Evolutionary conservation across 257 asterid genomes (phyloP).

Genomic region (Ocimum tenuiflorum): DNA sequence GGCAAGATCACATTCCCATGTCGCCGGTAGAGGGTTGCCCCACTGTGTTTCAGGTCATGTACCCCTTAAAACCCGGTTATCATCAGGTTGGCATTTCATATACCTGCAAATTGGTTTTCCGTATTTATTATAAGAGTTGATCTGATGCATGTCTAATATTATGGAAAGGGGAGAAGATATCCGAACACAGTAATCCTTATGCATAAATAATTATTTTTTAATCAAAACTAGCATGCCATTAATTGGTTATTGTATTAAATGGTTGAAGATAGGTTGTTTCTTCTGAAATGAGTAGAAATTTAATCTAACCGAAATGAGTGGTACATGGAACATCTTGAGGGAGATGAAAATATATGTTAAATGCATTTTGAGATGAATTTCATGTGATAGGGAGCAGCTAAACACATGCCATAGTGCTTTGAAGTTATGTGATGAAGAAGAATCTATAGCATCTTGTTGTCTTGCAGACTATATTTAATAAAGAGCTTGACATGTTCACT

Average conservation of each 20-base stretch:
- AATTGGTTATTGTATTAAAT: not conserved
- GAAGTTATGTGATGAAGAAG: not conserved
- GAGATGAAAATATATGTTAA: not conserved
- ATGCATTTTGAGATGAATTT: too few relatives aligned
- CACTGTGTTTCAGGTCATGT: conserved; percentile 57
- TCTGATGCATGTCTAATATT: not conserved
- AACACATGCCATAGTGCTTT: not conserved
- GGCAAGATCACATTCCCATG: conserved; percentile 61
- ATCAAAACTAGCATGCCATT: not conserved
- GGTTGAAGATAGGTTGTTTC: not conserved
- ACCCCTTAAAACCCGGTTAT: conserved; percentile 52
- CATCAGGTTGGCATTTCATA: conserved; percentile 48
- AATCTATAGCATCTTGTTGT: not conserved
- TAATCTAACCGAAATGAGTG: not conserved
- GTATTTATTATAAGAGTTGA: not conserved
- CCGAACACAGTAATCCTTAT: not conserved
- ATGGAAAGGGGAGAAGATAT: not conserved
- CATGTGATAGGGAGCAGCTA: not conserved
- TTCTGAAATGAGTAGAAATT: not conserved
- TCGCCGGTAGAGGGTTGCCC: conserved; percentile 71
- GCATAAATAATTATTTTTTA: not conserved
- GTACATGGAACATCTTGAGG: not conserved
- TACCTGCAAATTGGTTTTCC: not conserved
- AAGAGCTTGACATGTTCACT: not conserved
- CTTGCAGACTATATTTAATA: not conserved